phyloP scores from a whole-genome alignment of 2,329 filamentous ascomycete genomes.

The Sporothrix brunneoviolacea region DNA sequence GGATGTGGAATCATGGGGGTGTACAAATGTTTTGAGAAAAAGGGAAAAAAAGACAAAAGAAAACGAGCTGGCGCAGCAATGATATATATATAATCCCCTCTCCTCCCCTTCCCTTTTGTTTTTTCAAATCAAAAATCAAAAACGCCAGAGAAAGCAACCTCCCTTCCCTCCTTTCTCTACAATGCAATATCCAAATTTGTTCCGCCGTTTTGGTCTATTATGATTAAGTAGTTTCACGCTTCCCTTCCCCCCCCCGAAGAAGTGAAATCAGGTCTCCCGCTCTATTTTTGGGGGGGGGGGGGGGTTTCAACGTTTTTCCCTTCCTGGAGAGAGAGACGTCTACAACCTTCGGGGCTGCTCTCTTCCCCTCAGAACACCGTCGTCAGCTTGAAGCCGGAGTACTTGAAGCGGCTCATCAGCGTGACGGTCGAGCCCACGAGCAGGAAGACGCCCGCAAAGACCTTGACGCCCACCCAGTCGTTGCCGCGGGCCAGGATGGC shows the following conservation, averaged over 20 bases:
- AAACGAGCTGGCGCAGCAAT: neutral
- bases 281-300: neutral
- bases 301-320: neutral
- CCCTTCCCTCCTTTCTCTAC: neutral
- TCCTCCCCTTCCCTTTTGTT: too few species aligned
- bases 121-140: neutral
- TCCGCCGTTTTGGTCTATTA: neutral
- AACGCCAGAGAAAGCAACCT: too few species aligned
- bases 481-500: slow-evolving; percentile 23
- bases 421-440: slow-evolving; percentile 25
- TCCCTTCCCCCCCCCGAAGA: too few species aligned
- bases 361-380: slow-evolving; percentile 25
- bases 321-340: too few species aligned
- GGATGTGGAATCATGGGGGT: too few species aligned
- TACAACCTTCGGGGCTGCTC: too few species aligned
- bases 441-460: slow-evolving; percentile 30
- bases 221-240: neutral
- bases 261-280: too few species aligned
- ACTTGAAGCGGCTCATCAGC: slow-evolving; percentile 21
- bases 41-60: neutral
- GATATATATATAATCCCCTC: too few species aligned
- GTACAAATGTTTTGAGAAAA: too few species aligned
- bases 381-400: slow-evolving; percentile 22
- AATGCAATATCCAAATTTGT: too few species aligned
- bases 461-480: slow-evolving; percentile 30